These are phyloP conservation scores for Cytospora mali DNA, from an alignment of 2,329 filamentous ascomycete species.

Conservation along the genomic window DNA sequence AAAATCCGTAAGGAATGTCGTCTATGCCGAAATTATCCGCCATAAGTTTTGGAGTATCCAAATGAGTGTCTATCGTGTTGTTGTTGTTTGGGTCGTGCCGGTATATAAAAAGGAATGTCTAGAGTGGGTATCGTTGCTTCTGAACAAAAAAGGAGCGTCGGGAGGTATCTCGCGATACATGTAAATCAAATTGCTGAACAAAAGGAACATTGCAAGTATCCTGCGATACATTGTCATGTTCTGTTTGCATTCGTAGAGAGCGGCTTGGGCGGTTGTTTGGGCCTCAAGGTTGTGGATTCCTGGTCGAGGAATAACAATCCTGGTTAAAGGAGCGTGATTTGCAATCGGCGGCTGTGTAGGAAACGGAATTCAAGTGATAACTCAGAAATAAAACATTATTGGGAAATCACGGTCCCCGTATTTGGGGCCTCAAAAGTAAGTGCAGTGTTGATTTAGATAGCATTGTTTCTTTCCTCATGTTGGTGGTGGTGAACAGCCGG, in stretches of 20 bases:
- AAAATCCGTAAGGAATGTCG: slow-evolving; percentile 49
- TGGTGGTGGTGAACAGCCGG: slow-evolving; percentile 40
- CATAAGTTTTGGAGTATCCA: slow-evolving; percentile 38
- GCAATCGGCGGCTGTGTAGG: slow-evolving; percentile 40
- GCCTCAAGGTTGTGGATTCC: neutral
- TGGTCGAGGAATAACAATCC: slow-evolving; percentile 13
- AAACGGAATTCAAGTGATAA: slow-evolving; percentile 30
- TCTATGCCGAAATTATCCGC: slow-evolving; percentile 43
- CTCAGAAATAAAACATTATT: slow-evolving; percentile 34
- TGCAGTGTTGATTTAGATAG: slow-evolving; percentile 31
- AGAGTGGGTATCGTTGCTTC: slow-evolving; percentile 45
- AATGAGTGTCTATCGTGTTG: slow-evolving; percentile 39
- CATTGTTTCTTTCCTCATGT: slow-evolving; percentile 38
- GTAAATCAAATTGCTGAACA: slow-evolving; percentile 32
- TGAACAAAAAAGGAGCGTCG: slow-evolving; percentile 40
- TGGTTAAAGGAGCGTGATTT: slow-evolving; percentile 32
- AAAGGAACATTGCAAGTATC: slow-evolving; percentile 37
- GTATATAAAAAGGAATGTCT: slow-evolving; percentile 46
- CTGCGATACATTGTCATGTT: slow-evolving; percentile 36
- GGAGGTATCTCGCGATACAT: slow-evolving; percentile 30
- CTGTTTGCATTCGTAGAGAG: slow-evolving; percentile 37
- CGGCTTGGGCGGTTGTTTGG: slow-evolving; percentile 14
- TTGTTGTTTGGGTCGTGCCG: slow-evolving; percentile 41
- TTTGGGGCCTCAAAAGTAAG: slow-evolving; percentile 24
- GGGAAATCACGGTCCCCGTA: slow-evolving; percentile 27